Evolutionary conservation across 495 filamentous ascomycete species (phyloP), one percentile per base, ranked within the genome.

Genomic region (Durotheca rogersii): DNA sequence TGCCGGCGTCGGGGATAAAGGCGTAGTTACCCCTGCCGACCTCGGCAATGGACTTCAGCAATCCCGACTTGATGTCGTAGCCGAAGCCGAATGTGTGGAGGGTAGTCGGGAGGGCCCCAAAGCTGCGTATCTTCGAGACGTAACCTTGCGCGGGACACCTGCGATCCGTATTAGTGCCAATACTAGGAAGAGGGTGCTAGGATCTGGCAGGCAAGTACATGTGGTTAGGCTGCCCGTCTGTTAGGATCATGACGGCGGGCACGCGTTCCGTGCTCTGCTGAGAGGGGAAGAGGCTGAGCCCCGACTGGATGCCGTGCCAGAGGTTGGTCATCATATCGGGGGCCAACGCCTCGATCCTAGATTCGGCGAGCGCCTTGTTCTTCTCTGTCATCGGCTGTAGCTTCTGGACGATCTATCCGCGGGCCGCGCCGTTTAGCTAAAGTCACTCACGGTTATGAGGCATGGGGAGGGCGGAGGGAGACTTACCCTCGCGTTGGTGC

Each of bases 11-110:
- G 0, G 72, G 70, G 15, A 77, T 75, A 31, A 74, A 76, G 7
- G 71, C 62, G 33, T 71, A 77, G 62, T 69, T 73, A 4, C 74
- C 74, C 0, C 64, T 60, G 3, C 67, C 56, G 11, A 69, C 29
- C 43, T 76, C 74, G 9, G 72, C 65, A 30, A 77, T 69, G 6
- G 71, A 71, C 47, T 74, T 73, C 15, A 77, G 56, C 39, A 76
- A 52, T 0, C 69, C 73, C 0, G 72, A 74, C 14, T 50, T 21
- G 2, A 76, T 56, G 0, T 33, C 50, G 23, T 71, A 72, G 2
- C 73, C 73, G 39, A 77, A 77, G 3, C 73, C 74, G 50, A 77
- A 76, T 0, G 74, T 77, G 43, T 75, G 67, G 12, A 76, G 69
- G 2, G 63, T 62, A 3, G 71, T 62, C 5, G 71, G 68, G 7